Base-by-base conservation (phyloP, 148 eudicot genomes). In the Pouteria glomerata region DNA sequence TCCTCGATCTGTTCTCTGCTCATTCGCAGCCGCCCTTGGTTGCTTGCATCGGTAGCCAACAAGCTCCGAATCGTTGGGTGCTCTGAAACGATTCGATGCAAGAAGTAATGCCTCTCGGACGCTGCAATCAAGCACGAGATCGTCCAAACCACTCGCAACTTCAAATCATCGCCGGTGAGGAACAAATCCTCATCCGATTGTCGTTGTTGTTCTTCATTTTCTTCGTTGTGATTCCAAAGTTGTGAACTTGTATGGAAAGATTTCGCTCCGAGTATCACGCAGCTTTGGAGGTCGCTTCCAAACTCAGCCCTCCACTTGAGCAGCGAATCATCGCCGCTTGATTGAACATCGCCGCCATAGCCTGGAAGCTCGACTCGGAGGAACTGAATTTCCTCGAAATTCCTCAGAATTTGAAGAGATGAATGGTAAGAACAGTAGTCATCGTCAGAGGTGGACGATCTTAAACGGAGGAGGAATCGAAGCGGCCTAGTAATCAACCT, bases 231-330 rank as follows among this genome's bases (percentile, higher is more conserved):
- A 41, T 29, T 57, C 6, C 23, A 23, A 7, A 5, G 55, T 29
- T 27, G 37, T 18, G 52, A 5, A 14, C 6, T 39, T 30, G 6
- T 23, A 10, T 18, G 73, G n/a, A 76, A 63, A 39, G 86, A 71
- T 53, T 69, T 76, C 0, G 90, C 90, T 8, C 88, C 90, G 3
- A 90, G 48, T 2, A 90, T 76, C 3, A 83, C 84, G 63, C 96
- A 90, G 37, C 81, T 81, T 29, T 80, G 74, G 35, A 90, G 74
- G 34, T 83, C 88, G 26, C 81, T 83, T 48, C 96, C 96, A 37
- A 88, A 90, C 35, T 82, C 87, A 2, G 87, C 90, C 35, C 74
- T 84, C 96, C 96, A 90, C 27, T 77, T 81, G 65, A 90, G 73
- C 39, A 85, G 11, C 27, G 82, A 80, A 11, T 76, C 78, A 19